Conservation (phyloP, 192 early-diverging fungal genomes). For the Podila epigama region DNA sequence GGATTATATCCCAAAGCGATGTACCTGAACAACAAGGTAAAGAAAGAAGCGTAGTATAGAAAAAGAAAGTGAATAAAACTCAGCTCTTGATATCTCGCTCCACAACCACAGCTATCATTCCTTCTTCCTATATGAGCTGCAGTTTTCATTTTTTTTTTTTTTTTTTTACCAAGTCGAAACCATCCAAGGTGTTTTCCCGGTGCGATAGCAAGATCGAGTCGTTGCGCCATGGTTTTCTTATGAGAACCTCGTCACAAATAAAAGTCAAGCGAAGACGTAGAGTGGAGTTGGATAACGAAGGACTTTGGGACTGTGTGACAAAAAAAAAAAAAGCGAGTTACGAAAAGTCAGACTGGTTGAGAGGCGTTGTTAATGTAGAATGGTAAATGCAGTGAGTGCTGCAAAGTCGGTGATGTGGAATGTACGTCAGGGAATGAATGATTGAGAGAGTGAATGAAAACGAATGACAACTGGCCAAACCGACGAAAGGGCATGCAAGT, state of each 20-base stretch:
- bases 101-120: not conserved
- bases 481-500: not conserved
- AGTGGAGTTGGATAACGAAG: too few species aligned
- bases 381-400: too few species aligned
- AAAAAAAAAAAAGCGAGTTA: not conserved
- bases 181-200: constrained; percentile 64
- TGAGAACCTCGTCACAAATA: too few species aligned
- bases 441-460: not conserved
- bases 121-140: not conserved
- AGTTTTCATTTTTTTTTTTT: not conserved
- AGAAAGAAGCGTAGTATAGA: not conserved
- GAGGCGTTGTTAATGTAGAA: too few species aligned
- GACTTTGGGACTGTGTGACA: not conserved
- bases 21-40: constrained; percentile 50
- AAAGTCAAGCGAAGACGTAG: too few species aligned
- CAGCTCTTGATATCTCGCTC: too few species aligned
- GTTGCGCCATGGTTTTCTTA: constrained; percentile 36
- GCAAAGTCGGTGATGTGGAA: not conserved
- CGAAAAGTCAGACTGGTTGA: too few species aligned
- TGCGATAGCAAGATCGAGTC: constrained; percentile 59
- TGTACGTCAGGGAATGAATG: too few species aligned
- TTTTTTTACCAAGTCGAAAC: constrained; percentile 56
- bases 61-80: too few species aligned
- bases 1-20: constrained; percentile 67
- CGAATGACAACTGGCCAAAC: not conserved